Percentiles rank a stretch among this genome's conserved stretches.
Evolutionary conservation across 331 rosid species (phyloP).

Genomic region (Saraca asoca): DNA sequence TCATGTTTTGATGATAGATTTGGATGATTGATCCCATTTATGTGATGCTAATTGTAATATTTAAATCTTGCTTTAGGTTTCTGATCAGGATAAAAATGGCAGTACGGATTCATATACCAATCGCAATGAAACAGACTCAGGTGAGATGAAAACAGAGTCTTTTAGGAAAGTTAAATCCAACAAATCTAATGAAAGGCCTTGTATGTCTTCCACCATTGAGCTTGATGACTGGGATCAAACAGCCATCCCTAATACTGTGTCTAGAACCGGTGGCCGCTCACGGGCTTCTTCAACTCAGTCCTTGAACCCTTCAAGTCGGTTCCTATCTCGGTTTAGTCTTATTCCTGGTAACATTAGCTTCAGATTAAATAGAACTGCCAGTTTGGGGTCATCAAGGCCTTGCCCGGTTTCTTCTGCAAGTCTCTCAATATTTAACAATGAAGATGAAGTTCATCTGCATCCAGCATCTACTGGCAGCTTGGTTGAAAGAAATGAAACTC

Average conservation of each 20-base stretch:
- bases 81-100: slow-evolving; percentile 57
- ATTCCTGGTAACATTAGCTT: slow-evolving; percentile 83
- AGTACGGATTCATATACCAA: slow-evolving; percentile 42
- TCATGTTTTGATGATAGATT: slow-evolving; percentile 11
- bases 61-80: slow-evolving; percentile 55
- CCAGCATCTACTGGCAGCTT: slow-evolving; percentile 40
- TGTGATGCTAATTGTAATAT: slow-evolving; percentile 34
- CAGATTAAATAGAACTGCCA: slow-evolving; percentile 83
- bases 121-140: slow-evolving; percentile 48
- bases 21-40: slow-evolving; percentile 26
- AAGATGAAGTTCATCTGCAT: slow-evolving; percentile 57
- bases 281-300: slow-evolving; percentile 60
- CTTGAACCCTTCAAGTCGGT: slow-evolving; percentile 63
- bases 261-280: slow-evolving; percentile 63
- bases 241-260: slow-evolving; percentile 38
- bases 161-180: slow-evolving; percentile 53
- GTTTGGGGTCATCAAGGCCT: slow-evolving; percentile 85
- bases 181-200: slow-evolving; percentile 54
- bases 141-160: slow-evolving; percentile 50
- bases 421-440: slow-evolving; percentile 58
- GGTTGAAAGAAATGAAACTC: slow-evolving; percentile 53
- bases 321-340: slow-evolving; percentile 85
- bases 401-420: slow-evolving; percentile 65
- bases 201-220: slow-evolving; percentile 53
- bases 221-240: slow-evolving; percentile 61